Conservation (phyloP, 2,329 filamentous ascomycete species). For the Alternaria brassicicola region DNA sequence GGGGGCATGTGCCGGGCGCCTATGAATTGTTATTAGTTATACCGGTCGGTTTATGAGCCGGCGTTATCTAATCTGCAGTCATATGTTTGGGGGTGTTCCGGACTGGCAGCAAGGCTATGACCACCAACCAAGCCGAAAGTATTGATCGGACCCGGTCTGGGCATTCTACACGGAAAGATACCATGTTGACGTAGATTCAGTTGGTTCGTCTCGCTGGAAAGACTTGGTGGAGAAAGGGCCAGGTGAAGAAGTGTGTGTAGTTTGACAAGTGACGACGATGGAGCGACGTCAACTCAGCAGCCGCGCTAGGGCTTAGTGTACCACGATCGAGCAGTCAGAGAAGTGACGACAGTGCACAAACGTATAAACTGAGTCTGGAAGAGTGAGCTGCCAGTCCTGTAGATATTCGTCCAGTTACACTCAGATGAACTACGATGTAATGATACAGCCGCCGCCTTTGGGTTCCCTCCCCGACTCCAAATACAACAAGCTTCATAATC, state of each 20-base stretch:
- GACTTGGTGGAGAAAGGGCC: background rate
- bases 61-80: background rate
- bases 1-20: slow-evolving; percentile 7
- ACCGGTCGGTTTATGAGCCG: background rate
- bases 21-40: slow-evolving; percentile 2
- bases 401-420: background rate
- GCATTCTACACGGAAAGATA: background rate
- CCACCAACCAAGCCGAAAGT: background rate
- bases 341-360: background rate
- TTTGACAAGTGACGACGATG: background rate
- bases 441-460: background rate
- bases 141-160: background rate
- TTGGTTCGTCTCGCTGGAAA: background rate
- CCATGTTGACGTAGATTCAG: background rate
- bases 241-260: background rate
- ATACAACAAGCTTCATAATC: background rate
- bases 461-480: background rate
- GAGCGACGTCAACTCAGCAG: background rate
- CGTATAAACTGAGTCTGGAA: background rate
- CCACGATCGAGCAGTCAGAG: background rate
- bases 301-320: slow-evolving; percentile 6
- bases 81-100: background rate
- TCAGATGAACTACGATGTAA: background rate
- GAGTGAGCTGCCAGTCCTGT: background rate
- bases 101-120: background rate